These are phyloP conservation scores for Achaetomium macrosporum DNA, from an alignment of 2,329 filamentous ascomycete species.

Conservation along the genomic window DNA sequence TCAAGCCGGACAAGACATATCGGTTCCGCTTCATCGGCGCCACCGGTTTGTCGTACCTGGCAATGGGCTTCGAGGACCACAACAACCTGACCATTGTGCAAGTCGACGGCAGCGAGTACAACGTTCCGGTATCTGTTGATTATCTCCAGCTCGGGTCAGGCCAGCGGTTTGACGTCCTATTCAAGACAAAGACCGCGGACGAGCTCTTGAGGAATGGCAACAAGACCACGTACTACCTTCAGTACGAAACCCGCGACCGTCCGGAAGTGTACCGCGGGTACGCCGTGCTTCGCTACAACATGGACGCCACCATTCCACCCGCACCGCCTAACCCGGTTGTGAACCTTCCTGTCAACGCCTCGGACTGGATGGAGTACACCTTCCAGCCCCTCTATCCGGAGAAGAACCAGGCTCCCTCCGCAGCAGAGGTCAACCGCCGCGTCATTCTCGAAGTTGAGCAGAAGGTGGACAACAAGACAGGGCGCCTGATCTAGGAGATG, in stretches of 20 bases:
- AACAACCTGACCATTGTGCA: constrained; percentile 51
- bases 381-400: constrained; percentile 33
- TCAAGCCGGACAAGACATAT: constrained; percentile 56
- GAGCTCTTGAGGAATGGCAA: constrained; percentile 36
- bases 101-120: constrained; percentile 53
- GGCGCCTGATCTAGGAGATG: constrained; percentile 35
- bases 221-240: constrained; percentile 37
- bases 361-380: constrained; percentile 43
- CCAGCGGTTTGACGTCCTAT: constrained; percentile 54
- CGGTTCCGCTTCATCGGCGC: constrained; percentile 55
- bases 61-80: constrained; percentile 53
- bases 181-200: constrained; percentile 45
- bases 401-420: constrained; percentile 31
- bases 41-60: constrained; percentile 48
- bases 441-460: constrained; percentile 43
- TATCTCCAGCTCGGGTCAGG: constrained; percentile 52
- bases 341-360: constrained; percentile 30
- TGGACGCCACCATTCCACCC: constrained; percentile 9
- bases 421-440: constrained; percentile 44
- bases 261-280: constrained; percentile 41
- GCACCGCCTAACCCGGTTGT: constrained; percentile 30
- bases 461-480: constrained; percentile 29
- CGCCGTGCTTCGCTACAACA: constrained; percentile 37
- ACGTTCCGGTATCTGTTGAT: constrained; percentile 39
- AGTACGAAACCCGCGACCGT: constrained; percentile 44